Evolutionary conservation across 1,284 basidiomycete species (phyloP), one percentile per base, ranked within the genome.

Genomic region (Sporisorium iseilematis-ciliati): DNA sequence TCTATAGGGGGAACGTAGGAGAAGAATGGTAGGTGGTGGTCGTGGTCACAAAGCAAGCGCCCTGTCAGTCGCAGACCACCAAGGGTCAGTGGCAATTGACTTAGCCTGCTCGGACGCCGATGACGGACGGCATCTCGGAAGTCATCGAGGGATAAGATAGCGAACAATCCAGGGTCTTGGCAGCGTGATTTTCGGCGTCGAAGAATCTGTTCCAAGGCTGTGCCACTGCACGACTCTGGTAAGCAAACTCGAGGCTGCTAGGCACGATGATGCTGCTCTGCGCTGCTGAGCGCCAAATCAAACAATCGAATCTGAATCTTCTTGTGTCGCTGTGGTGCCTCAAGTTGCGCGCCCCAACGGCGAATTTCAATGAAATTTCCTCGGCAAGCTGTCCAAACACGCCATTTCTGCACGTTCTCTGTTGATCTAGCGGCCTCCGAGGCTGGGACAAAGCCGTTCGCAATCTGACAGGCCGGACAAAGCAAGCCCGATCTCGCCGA

Each of bases 121-220:
- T 23, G 48, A 45, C 26, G 41, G 12, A 43, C 60, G 60, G 60
- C 60, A 56, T 63, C 54, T 63, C 60, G 48, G 53, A 40, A 45
- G 12, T 46, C 43, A 46, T 25, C 23, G 18, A 23, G 43, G 26
- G 40, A 54, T 6, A 33, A 55, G 60, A 56, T 63, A 56, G 53
- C 48, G 53, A 56, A 25, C 54, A 63, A 46, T 25, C 23, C 4
- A 62, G 60, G 60, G 60, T 64, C 54, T 64, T 57, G 61, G 61
- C 61, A 43, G 53, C 46, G 35, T 25, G 43, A 4, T 31, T 31
- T 25, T 38, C 35, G 35, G 35, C 35, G 7, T 29, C 18, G 31
- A 29, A 21, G 25, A 25, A 31, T 23, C 25, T 14, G 25, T 25
- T 26, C 23, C 25, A 21, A 14, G 25, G 43, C 23, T 25, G 43